Conservation (phyloP, 352 stramenopile species). For the Globisporangium alternatum region DNA sequence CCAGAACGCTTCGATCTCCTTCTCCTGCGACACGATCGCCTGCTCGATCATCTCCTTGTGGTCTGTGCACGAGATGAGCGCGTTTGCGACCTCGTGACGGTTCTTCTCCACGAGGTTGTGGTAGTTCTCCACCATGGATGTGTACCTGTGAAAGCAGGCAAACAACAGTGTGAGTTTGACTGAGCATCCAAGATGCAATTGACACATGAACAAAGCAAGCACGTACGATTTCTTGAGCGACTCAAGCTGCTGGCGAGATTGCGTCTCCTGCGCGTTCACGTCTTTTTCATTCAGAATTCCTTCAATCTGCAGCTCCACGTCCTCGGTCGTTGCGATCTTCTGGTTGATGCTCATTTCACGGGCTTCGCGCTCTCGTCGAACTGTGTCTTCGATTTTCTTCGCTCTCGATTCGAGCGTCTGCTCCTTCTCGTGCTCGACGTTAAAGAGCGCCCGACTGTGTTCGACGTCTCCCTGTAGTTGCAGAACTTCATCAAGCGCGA, state of each 20-base stretch:
- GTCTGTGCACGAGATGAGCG: conserved; percentile 58
- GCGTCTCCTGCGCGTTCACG: conserved; percentile 37
- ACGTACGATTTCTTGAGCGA: conserved; percentile 61
- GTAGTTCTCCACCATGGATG: conserved; percentile 48
- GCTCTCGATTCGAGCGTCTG: conserved; percentile 38
- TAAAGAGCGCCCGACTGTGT: conserved; percentile 46
- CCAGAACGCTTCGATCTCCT: conserved; percentile 48
- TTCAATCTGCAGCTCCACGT: conserved; percentile 70
- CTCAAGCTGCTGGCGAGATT: conserved; percentile 38
- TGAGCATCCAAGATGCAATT: not conserved
- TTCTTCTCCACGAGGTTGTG: conserved; percentile 55
- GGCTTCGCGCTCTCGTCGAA: conserved; percentile 51
- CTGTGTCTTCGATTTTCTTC: conserved; percentile 55
- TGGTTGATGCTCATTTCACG: conserved; percentile 37
- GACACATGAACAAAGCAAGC: not conserved
- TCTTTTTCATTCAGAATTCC: conserved; percentile 64
- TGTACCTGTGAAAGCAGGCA: conserved; percentile 29
- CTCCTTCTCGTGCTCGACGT: conserved; percentile 52
- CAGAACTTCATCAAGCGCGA: conserved; percentile 55
- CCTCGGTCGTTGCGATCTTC: conserved; percentile 52
- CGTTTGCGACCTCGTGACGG: conserved; percentile 55
- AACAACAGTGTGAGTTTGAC: conserved; percentile 7
- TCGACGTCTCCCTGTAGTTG: conserved; percentile 55
- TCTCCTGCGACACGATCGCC: conserved; percentile 56
- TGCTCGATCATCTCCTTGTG: conserved; percentile 65